phyloP scores from a whole-genome alignment of 2,329 filamentous ascomycete genomes.

The Penicillium brevicompactum region DNA sequence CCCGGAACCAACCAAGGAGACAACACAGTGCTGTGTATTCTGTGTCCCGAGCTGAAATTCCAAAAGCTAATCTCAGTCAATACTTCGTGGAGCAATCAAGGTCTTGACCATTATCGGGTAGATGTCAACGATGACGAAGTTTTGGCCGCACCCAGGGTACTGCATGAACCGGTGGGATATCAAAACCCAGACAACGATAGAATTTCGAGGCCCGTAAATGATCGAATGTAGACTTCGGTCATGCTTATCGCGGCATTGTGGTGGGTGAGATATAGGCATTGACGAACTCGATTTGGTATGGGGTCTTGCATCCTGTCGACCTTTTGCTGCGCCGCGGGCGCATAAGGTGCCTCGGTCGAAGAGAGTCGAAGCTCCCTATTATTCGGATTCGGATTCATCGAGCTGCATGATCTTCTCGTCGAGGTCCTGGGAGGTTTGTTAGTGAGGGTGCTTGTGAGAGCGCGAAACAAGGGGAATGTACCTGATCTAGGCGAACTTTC shows the following conservation, averaged over 20 bases:
- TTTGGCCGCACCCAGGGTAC: too few relatives aligned
- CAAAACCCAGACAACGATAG: neutral
- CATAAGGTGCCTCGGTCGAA: too few relatives aligned
- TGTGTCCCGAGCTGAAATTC: neutral
- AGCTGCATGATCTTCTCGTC: constrained; percentile 51
- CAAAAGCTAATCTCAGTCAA: too few relatives aligned
- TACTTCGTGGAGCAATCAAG: neutral
- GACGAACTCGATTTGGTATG: too few relatives aligned
- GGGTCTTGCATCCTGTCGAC: too few relatives aligned
- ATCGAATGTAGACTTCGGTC: too few relatives aligned
- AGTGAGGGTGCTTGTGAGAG: neutral
- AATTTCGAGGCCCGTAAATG: too few relatives aligned
- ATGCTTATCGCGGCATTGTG: too few relatives aligned
- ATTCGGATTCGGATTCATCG: constrained; percentile 49
- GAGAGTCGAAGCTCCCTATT: constrained; percentile 2
- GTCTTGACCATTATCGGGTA: neutral
- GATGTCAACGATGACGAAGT: too few relatives aligned
- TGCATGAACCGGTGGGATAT: neutral
- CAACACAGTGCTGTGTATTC: neutral
- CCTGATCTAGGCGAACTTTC: constrained; percentile 45
- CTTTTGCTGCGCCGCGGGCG: too few relatives aligned
- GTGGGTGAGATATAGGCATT: too few relatives aligned
- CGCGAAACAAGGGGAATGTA: constrained; percentile 21
- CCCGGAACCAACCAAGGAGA: neutral
- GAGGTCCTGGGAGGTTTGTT: constrained; percentile 40